phyloP scores from a whole-genome alignment of 2,329 filamentous ascomycete species.

The Ophiostoma fasciatum region DNA sequence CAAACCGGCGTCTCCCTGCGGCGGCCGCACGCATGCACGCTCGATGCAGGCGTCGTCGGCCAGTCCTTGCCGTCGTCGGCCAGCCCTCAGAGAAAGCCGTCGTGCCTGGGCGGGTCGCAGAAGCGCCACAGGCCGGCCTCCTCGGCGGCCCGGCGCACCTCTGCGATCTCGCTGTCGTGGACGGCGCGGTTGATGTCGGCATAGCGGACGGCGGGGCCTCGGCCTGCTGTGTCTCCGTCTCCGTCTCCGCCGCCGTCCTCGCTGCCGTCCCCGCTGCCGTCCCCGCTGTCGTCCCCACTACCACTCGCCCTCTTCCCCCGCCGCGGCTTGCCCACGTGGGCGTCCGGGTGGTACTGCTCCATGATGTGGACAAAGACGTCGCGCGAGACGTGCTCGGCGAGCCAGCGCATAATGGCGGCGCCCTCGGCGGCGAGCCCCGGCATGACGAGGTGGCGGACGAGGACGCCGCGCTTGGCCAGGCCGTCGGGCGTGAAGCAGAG shows the following conservation, averaged over 20 bases:
- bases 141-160: constrained; percentile 52
- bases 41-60: too few relatives aligned
- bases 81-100: constrained; percentile 31
- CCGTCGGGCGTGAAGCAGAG: constrained; percentile 70
- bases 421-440: constrained; percentile 64
- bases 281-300: constrained; percentile 16
- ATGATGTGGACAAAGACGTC: constrained; percentile 77
- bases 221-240: constrained; percentile 27
- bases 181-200: constrained; percentile 65
- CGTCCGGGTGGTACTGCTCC: constrained; percentile 75
- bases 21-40: too few relatives aligned
- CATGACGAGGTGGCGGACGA: constrained; percentile 75
- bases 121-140: constrained; percentile 66
- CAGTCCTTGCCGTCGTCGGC: too few relatives aligned
- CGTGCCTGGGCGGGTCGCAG: constrained; percentile 44
- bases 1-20: too few relatives aligned
- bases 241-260: constrained; percentile 10
- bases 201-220: constrained; percentile 40
- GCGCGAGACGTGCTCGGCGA: constrained; percentile 55
- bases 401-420: constrained; percentile 57
- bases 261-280: constrained; percentile 16
- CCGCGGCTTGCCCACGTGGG: constrained; percentile 61
- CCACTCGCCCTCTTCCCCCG: constrained; percentile 18
- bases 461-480: constrained; percentile 60
- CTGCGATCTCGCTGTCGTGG: constrained; percentile 46